A percentile compares a stretch with the other conserved stretches of the same genome.
Evolutionary conservation across 148 eudicot genomes (phyloP).

Genomic region (Fagopyrum homotropicum): DNA sequence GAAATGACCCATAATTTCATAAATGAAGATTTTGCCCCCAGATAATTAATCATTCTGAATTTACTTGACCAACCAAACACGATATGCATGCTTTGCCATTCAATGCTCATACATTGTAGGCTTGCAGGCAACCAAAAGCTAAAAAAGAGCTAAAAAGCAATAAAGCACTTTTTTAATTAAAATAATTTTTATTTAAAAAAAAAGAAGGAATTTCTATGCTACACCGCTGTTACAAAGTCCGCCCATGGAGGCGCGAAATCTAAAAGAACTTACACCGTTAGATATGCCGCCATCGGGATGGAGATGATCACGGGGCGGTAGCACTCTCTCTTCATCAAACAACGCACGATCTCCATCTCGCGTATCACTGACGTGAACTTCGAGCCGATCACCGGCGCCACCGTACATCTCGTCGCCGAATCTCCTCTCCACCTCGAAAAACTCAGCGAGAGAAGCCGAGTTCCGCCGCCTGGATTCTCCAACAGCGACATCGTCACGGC

Average conservation of each 20-base stretch:
- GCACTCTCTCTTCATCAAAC: neutral
- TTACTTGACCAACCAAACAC: neutral
- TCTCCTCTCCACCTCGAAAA: slow-evolving; percentile 5
- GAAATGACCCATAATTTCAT: no score
- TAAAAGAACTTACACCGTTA: neutral
- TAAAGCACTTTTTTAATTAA: neutral
- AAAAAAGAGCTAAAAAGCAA: neutral
- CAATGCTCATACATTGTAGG: neutral
- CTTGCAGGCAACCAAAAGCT: neutral
- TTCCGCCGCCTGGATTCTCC: slow-evolving; percentile 7
- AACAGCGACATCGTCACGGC: neutral
- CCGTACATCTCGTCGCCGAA: neutral
- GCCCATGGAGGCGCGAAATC: neutral
- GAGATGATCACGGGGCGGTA: neutral
- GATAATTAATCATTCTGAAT: no score
- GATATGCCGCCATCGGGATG: neutral
- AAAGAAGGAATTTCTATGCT: neutral
- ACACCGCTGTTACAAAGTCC: neutral
- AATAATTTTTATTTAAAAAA: neutral
- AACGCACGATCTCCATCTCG: neutral
- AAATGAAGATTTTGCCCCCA: no score
- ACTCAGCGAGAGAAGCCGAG: slow-evolving; percentile 2
- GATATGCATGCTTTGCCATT: neutral
- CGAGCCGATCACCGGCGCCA: neutral
- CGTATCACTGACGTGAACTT: neutral